Base-by-base conservation (phyloP, 768 basidiomycete genomes). In the Leccinum broughii region DNA sequence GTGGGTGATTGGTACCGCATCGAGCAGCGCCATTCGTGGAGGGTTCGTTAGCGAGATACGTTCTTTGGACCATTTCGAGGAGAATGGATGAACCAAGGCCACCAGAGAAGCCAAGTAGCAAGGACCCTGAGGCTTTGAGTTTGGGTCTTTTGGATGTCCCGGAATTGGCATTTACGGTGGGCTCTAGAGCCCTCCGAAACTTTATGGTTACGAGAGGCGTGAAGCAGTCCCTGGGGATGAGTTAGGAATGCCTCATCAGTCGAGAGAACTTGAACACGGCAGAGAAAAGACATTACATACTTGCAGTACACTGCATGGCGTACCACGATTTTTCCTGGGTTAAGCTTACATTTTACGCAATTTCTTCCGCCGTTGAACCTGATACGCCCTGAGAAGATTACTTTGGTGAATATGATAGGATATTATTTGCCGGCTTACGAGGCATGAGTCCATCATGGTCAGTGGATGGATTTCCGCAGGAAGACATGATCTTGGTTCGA, bases 301-400 rank as follows among this genome's bases (percentile, higher is more conserved):
- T 85, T 90, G 89, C 92, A 93, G 68, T 93, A 93, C 20, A 90
- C 88, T 14, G 88, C 85, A 70, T 93, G 89, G 46, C 90, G 81
- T 57, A 92, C 84, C 52, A 92, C 85, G 30, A 92, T 76, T 55
- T 85, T 89, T 24, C 89, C 92, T 7, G 57, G 63, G 26, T 80
- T 81, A 32, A 73, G 76, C 70, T 90, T 92, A 73, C 92, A 93
- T 66, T 86, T 88, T n/a, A 90, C 80, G 64, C 91, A 93, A 13
- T 73, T 69, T 60, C 78, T 87, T 3, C 85, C 80, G 72, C 83
- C 86, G 69, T 89, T 88, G 66, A 84, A 89, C 67, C 84, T 90
- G 55, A 77, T 75, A 26, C 86, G 84, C 34, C 83, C 90, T 92
- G 51, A 4, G 11, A 62, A 37, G 52, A 44, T 28, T 37, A 50